These are phyloP conservation scores for Haplosporangium sp. DNA, from an alignment of 371 early-diverging fungal genomes.

Conservation along the genomic window DNA sequence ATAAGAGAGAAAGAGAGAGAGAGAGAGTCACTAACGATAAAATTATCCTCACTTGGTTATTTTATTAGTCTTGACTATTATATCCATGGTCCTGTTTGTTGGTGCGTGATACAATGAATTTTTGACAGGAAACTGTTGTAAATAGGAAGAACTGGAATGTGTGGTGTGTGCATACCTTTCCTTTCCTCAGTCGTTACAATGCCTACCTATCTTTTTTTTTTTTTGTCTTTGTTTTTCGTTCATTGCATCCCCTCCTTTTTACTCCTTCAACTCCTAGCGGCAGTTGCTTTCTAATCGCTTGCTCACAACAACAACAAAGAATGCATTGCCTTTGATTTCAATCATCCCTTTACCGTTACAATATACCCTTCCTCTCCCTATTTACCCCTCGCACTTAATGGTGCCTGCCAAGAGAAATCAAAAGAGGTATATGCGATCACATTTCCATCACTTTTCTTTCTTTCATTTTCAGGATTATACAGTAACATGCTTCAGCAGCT, in stretches of 20 bases:
- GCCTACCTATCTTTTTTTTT: not conserved
- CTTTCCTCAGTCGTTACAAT: not conserved
- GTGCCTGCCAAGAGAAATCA: not conserved
- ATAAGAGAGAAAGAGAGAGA: not conserved
- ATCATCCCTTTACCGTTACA: not conserved
- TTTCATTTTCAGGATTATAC: not conserved
- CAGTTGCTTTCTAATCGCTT: not conserved
- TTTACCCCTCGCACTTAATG: no score
- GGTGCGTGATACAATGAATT: slow-evolving; percentile 10
- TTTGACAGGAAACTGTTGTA: slow-evolving; percentile 1
- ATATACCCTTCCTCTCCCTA: not conserved
- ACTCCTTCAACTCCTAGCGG: not conserved
- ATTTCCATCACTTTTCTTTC: not conserved
- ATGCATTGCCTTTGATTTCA: not conserved
- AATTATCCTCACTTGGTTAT: no score
- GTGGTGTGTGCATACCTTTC: not conserved
- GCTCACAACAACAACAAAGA: not conserved
- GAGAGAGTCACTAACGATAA: no score
- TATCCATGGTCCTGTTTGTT: not conserved
- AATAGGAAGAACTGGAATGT: slow-evolving; percentile 13
- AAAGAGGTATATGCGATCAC: slow-evolving; percentile 2
- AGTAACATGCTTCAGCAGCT: not conserved
- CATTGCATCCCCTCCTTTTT: not conserved
- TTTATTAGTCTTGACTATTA: not conserved
- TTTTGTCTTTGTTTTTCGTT: not conserved